phyloP scores from a whole-genome alignment of 805 yeast species.

The Sugiyamaella mastotermitis region DNA sequence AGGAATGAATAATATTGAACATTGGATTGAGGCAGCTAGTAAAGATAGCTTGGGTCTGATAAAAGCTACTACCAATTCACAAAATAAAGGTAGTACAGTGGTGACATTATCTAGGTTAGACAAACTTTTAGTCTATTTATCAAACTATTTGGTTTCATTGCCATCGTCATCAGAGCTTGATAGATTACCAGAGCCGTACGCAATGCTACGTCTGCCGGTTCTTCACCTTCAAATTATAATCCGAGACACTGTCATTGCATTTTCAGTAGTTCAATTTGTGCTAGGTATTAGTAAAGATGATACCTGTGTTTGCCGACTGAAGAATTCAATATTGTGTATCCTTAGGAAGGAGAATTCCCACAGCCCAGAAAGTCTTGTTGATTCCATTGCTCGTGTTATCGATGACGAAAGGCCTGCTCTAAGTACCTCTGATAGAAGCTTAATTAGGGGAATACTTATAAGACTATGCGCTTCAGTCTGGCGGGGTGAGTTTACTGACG shows the following conservation, averaged over 20 bases:
- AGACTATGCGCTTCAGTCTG: slow-evolving; percentile 3
- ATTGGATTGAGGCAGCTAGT: slow-evolving; percentile 11
- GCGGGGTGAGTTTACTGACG: too few relatives aligned
- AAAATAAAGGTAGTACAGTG: neutral
- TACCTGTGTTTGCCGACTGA: slow-evolving; percentile 13
- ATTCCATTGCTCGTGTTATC: slow-evolving; percentile 8
- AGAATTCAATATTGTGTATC: slow-evolving; percentile 7
- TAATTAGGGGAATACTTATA: slow-evolving; percentile 15
- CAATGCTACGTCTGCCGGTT: slow-evolving; percentile 15
- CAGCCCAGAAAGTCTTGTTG: slow-evolving; percentile 3
- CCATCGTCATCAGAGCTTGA: slow-evolving; percentile 10
- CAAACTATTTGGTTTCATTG: slow-evolving; percentile 6
- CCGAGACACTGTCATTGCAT: slow-evolving; percentile 15
- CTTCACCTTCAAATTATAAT: slow-evolving; percentile 14
- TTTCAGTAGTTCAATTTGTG: slow-evolving; percentile 15
- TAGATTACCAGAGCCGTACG: slow-evolving; percentile 17
- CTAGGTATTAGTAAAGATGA: slow-evolving; percentile 13
- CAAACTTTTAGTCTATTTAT: slow-evolving; percentile 9
- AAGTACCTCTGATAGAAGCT: slow-evolving; percentile 8
- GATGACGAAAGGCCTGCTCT: slow-evolving; percentile 17
- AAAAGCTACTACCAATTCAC: neutral
- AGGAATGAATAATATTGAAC: slow-evolving; percentile 8
- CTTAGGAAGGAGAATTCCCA: slow-evolving; percentile 7
- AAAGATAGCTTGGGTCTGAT: too few relatives aligned
- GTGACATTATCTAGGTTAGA: slow-evolving; percentile 6